phyloP scores from a whole-genome alignment of 176 grass and related monocot species.

The Carex parvula region DNA sequence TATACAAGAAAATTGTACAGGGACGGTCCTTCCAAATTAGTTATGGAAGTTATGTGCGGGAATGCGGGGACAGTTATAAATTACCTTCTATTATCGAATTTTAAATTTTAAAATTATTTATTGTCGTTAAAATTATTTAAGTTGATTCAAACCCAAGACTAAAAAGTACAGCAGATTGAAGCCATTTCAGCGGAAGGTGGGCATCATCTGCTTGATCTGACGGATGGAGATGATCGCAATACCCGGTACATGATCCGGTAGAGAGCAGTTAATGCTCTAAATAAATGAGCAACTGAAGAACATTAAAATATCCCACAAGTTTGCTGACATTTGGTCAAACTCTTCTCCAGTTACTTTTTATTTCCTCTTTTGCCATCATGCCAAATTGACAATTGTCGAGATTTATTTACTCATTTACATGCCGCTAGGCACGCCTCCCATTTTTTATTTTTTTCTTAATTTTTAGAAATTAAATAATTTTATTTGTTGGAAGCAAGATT shows the following conservation, averaged over 20 bases:
- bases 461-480: no score
- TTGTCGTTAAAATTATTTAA: no score
- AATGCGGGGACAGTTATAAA: background rate
- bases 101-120: background rate
- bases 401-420: background rate
- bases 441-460: no score
- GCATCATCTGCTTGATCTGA: no score
- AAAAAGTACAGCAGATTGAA: no score
- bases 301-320: slow-evolving; percentile 22
- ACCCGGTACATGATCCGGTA: background rate
- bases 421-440: background rate
- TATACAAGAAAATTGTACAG: no score
- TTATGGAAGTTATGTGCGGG: no score
- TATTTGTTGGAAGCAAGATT: no score
- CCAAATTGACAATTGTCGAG: background rate
- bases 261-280: slow-evolving; percentile 16
- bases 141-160: no score
- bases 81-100: background rate
- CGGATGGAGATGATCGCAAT: no score
- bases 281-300: slow-evolving; percentile 23
- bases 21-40: no score
- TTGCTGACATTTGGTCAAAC: slow-evolving; percentile 14
- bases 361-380: background rate
- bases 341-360: slow-evolving; percentile 2
- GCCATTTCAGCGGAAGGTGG: no score